Evolutionary conservation across 106 monocot genomes (phyloP).

Genomic region (Acorus gramineus): DNA sequence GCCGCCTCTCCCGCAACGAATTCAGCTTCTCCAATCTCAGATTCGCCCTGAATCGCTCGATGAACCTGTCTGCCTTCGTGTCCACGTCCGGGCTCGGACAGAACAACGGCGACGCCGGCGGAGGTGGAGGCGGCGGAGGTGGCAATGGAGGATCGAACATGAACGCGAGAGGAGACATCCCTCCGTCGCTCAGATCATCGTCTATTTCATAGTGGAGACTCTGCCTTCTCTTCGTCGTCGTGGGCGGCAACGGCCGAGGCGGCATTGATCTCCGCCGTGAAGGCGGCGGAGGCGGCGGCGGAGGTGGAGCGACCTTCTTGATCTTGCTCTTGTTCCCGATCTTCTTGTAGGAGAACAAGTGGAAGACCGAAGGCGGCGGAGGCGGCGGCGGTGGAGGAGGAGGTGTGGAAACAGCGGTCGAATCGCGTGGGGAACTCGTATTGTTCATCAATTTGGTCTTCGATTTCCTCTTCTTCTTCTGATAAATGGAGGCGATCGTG

Average conservation of each 20-base stretch:
- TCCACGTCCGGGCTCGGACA: constrained; percentile 64
- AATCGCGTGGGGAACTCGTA: constrained; percentile 8
- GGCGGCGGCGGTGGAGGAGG: constrained; percentile 32
- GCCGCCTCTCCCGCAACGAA: constrained; percentile 31
- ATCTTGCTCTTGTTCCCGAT: constrained; percentile 38
- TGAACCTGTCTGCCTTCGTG: constrained; percentile 62
- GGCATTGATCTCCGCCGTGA: not conserved
- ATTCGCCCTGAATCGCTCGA: constrained; percentile 30
- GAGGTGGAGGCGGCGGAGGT: constrained; percentile 11
- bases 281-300: not conserved
- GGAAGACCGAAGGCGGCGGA: constrained; percentile 28
- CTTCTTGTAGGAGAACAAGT: constrained; percentile 46
- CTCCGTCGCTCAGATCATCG: not conserved
- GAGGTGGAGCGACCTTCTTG: constrained; percentile 17
- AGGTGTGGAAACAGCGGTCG: not conserved
- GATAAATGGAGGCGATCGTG: constrained; percentile 47
- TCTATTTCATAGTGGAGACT: constrained; percentile 5
- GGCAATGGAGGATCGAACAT: constrained; percentile 13
- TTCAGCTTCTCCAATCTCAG: constrained; percentile 60
- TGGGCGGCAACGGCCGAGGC: constrained; percentile 3
- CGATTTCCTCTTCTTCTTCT: constrained; percentile 49
- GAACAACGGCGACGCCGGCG: not conserved
- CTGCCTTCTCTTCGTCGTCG: not conserved
- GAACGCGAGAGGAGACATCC: not conserved
- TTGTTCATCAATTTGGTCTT: constrained; percentile 18